Evolutionary conservation across 2,329 filamentous ascomycete species (phyloP), one percentile per base, ranked within the genome.

Genomic region (Zarea fungicola): DNA sequence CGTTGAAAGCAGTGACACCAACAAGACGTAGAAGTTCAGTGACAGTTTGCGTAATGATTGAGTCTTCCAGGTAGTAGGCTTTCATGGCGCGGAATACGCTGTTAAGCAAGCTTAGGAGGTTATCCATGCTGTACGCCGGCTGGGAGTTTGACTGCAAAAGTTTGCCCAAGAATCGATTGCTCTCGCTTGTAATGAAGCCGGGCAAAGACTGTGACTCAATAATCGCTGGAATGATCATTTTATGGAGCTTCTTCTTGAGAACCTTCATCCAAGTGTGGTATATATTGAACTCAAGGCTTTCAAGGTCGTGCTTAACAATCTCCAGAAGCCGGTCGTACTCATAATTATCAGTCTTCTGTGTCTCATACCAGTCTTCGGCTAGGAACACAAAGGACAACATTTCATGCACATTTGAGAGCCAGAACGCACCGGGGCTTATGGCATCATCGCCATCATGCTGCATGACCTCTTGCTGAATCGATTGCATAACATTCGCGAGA

Each of bases 251-350:
- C 83, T 96, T 96, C 81, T 99, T 99, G 63, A 99, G 75, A 50
- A 96, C 89, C 78, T 99, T 99, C 93, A 99, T 99, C 93, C 93
- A 99, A 22, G 93, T 99, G 72, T 99, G 93, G 71, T 99, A 99
- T 61, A 99, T 99, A 75, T 99, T 99, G 77, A 99, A 99, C 72
- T 99, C 93, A 55, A 99, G 77, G 69, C 89, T 96, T 74, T 99
- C 93, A 44, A 99, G 76, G 66, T 99, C 93, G 66, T 99, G 93
- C 78, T 99, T 99, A 65, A 99, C 93, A 66, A 99, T 97, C 70
- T 99, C 93, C 61, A 99, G 75, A 46, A 99, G 79, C 55, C 93
- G 87, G 70, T 99, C 93, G 62, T 99, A 99, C 74, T 99, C 93
- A 66, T 95, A 97, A 66, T 97, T 97, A 70, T 99, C 93, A 31